phyloP scores from a whole-genome alignment of 2,329 filamentous ascomycete species.

The Microsporum audouinii region DNA sequence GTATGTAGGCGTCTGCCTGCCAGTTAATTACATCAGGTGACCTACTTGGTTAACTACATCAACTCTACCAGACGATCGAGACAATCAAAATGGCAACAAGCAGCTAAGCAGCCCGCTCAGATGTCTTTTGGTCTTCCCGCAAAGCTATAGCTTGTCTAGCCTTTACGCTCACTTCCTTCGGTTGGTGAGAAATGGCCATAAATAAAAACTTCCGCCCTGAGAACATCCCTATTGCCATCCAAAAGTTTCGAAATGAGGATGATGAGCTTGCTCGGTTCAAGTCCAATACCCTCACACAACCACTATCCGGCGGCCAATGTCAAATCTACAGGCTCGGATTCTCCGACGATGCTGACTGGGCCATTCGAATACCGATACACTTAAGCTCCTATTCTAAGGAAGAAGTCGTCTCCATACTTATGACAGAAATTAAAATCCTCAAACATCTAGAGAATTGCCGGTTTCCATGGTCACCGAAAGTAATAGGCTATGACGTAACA shows the following conservation, averaged over 20 bases:
- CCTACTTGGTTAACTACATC: too few species aligned
- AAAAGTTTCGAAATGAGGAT: not conserved
- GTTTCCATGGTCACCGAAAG: slow-evolving; percentile 7
- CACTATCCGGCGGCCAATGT: slow-evolving; percentile 5
- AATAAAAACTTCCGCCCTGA: not conserved
- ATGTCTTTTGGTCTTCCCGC: too few species aligned
- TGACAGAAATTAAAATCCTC: slow-evolving; percentile 2
- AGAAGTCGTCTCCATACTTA: not conserved
- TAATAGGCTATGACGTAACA: slow-evolving; percentile 5
- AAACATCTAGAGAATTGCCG: slow-evolving; percentile 3
- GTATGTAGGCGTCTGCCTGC: too few species aligned
- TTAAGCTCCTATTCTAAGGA: not conserved
- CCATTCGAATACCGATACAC: slow-evolving; percentile 6
- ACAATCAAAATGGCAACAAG: too few species aligned
- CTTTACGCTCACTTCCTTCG: too few species aligned
- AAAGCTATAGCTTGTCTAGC: too few species aligned
- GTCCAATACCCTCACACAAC: not conserved
- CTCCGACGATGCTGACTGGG: slow-evolving; percentile 5
- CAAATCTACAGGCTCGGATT: slow-evolving; percentile 8
- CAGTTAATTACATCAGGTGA: too few species aligned
- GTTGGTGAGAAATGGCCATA: not conserved
- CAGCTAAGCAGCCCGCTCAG: too few species aligned
- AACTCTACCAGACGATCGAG: too few species aligned
- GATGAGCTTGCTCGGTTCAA: not conserved
- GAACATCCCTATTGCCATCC: slow-evolving; percentile 4